These are phyloP conservation scores for Globisporangium barbulae DNA, from an alignment of 352 stramenopile genomes.

Conservation along the genomic window DNA sequence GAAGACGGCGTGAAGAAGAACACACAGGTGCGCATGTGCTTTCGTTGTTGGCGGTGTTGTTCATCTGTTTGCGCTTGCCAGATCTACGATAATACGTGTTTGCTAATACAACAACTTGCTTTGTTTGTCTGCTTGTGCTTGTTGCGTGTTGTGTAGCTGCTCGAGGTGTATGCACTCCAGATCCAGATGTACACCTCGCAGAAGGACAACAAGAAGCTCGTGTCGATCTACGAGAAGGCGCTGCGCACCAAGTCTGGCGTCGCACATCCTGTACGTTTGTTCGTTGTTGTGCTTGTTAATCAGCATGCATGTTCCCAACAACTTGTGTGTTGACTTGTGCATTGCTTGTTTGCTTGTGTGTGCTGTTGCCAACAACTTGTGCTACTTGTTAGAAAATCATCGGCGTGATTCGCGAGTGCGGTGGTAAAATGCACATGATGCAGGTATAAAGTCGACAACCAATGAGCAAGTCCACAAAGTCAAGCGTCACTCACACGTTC, in stretches of 20 bases:
- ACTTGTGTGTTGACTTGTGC: neutral
- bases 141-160: conserved; percentile 42
- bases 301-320: neutral
- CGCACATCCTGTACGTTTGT: conserved; percentile 69
- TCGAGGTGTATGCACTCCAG: conserved; percentile 93
- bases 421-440: conserved; percentile 97
- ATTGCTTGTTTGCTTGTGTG: neutral
- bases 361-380: conserved; percentile 2
- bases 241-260: conserved; percentile 88
- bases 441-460: conserved; percentile 26
- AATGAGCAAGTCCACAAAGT: neutral
- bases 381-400: conserved; percentile 79
- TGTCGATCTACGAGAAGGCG: conserved; percentile 91
- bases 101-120: neutral
- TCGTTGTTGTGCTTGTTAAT: neutral
- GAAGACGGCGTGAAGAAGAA: conserved; percentile 87
- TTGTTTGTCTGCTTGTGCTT: conserved; percentile 15
- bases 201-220: conserved; percentile 93
- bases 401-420: conserved; percentile 93
- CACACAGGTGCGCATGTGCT: conserved; percentile 38
- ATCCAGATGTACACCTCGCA: conserved; percentile 93
- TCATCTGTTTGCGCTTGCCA: neutral
- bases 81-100: neutral
- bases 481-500: neutral
- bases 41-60: neutral